Evolutionary conservation across 2,329 filamentous ascomycete genomes (phyloP).

Genomic region (Calonectria crousiana): DNA sequence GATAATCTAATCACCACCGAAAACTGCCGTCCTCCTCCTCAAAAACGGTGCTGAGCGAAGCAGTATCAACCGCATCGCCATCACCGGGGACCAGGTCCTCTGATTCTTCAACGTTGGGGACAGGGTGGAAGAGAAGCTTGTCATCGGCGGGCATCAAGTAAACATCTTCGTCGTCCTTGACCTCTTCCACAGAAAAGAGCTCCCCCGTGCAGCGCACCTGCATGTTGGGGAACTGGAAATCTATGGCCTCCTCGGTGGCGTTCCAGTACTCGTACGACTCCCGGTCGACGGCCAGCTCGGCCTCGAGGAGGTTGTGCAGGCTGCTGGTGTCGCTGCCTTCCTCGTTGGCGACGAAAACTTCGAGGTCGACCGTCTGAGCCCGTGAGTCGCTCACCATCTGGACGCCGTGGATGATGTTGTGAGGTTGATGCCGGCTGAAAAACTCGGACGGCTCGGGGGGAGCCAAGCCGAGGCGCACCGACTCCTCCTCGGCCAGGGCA

Average conservation of each 20-base stretch:
- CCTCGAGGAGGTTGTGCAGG: slow-evolving; percentile 40
- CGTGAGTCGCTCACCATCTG: slow-evolving; percentile 33
- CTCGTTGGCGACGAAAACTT: slow-evolving; percentile 45
- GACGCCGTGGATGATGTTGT: slow-evolving; percentile 46
- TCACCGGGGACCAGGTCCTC: not conserved
- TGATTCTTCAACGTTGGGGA: not conserved
- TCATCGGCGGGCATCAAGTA: not conserved
- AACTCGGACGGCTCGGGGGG: slow-evolving; percentile 27
- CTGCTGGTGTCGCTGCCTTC: slow-evolving; percentile 39
- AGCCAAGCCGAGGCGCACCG: no score
- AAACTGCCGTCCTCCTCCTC: slow-evolving; percentile 32
- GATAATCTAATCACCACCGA: slow-evolving; percentile 22
- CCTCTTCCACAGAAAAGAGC: slow-evolving; percentile 29
- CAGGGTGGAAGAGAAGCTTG: slow-evolving; percentile 41
- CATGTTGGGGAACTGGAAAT: slow-evolving; percentile 43
- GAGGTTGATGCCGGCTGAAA: slow-evolving; percentile 27
- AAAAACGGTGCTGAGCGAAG: not conserved
- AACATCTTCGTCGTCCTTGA: not conserved
- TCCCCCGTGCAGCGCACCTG: slow-evolving; percentile 35
- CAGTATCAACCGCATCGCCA: not conserved
- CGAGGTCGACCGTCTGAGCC: slow-evolving; percentile 40
- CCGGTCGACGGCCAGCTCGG: slow-evolving; percentile 47
- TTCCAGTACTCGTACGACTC: slow-evolving; percentile 43
- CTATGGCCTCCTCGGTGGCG: slow-evolving; percentile 36
- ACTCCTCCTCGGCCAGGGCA: not conserved